Conservation (phyloP, 2,329 filamentous ascomycete species). For the Aspergillus neotritici region DNA sequence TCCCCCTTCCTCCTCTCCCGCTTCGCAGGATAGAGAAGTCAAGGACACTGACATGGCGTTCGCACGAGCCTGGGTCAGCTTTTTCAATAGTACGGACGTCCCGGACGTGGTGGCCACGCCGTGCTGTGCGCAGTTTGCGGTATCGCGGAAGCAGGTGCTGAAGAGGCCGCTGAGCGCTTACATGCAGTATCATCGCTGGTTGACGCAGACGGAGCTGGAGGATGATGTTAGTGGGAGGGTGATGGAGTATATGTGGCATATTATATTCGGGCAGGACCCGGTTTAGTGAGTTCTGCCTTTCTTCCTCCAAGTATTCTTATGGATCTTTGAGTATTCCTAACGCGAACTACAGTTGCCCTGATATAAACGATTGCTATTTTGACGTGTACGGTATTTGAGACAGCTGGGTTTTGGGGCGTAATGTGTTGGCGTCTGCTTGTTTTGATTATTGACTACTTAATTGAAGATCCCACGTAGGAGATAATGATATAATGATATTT, state of each 20-base stretch:
- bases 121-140: constrained; percentile 62
- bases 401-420: too few relatives aligned
- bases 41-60: constrained; percentile 20
- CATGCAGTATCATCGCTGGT: constrained; percentile 52
- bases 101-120: constrained; percentile 49
- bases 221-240: constrained; percentile 55
- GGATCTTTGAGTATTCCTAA: neutral
- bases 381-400: constrained; percentile 20
- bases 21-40: constrained; percentile 2
- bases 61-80: constrained; percentile 23
- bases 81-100: constrained; percentile 33
- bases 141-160: constrained; percentile 49
- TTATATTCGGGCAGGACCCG: constrained; percentile 43
- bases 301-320: neutral
- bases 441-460: neutral
- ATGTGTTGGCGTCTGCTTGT: neutral
- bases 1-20: too few relatives aligned
- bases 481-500: too few relatives aligned
- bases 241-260: constrained; percentile 62
- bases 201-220: constrained; percentile 49
- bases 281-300: constrained; percentile 30
- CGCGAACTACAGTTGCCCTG: constrained; percentile 19
- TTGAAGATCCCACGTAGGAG: too few relatives aligned
- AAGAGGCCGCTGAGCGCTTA: constrained; percentile 49
- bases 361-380: constrained; percentile 20